Evolutionary conservation across 805 yeast genomes (phyloP).

Genomic region (Ogataea philodendri): DNA sequence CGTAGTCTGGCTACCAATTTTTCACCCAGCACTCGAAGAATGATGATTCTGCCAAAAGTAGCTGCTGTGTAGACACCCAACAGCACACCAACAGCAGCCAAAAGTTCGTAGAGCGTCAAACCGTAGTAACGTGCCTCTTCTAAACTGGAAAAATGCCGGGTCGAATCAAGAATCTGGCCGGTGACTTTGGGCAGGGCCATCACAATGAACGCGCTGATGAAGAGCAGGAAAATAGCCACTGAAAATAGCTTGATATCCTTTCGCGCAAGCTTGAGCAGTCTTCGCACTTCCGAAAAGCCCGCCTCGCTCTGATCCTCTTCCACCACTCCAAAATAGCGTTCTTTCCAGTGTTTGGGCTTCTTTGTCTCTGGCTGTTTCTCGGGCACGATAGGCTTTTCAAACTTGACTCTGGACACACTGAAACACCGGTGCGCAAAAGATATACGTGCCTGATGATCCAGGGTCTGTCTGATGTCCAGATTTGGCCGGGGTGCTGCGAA

Average conservation of each 20-base stretch:
- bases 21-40: conserved; percentile 80
- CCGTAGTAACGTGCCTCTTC: conserved; percentile 48
- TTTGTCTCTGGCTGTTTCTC: conserved; percentile 1
- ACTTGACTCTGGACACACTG: background rate
- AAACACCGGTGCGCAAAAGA: conserved; percentile 1
- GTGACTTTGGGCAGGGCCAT: conserved; percentile 56
- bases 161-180: conserved; percentile 53
- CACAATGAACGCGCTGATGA: conserved; percentile 47
- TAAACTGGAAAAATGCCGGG: conserved; percentile 33
- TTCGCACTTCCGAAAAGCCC: conserved; percentile 37
- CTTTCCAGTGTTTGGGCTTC: conserved; percentile 25
- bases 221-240: conserved; percentile 42
- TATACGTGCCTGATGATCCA: background rate
- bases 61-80: conserved; percentile 74
- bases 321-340: conserved; percentile 31
- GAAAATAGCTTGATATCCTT: conserved; percentile 45
- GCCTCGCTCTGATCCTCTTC: conserved; percentile 34
- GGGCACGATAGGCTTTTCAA: conserved; percentile 2
- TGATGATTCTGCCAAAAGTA: conserved; percentile 73
- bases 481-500: background rate
- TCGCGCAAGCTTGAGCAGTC: conserved; percentile 43
- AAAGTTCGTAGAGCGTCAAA: conserved; percentile 57
- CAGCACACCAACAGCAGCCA: conserved; percentile 55
- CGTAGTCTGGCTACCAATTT: conserved; percentile 81
- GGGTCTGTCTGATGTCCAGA: too few species aligned